phyloP scores from a whole-genome alignment of 805 yeast genomes.

The Saturnispora halmiae region DNA sequence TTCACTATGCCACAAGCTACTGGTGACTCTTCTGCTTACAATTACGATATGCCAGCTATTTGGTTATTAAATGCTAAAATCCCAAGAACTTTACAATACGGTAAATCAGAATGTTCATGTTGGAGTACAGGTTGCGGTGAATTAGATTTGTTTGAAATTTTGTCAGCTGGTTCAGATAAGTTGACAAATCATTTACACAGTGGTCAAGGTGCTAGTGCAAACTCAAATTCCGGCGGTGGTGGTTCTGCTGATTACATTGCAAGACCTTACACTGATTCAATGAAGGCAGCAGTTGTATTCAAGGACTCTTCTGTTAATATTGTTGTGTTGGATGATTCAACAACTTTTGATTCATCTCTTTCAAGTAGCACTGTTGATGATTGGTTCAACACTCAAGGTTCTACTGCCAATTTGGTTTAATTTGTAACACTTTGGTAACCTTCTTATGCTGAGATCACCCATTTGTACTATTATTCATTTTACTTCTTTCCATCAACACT shows the following conservation, averaged over 20 bases:
- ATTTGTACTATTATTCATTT: neutral
- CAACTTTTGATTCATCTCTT: conserved; percentile 45
- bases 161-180: conserved; percentile 64
- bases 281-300: conserved; percentile 90
- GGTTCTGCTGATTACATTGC: conserved; percentile 82
- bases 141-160: conserved; percentile 86
- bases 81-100: conserved; percentile 93
- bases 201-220: conserved; percentile 60
- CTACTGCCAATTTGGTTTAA: conserved; percentile 29
- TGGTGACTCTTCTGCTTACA: conserved; percentile 31
- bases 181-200: conserved; percentile 77
- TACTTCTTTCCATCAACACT: neutral
- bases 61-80: conserved; percentile 68
- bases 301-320: conserved; percentile 47
- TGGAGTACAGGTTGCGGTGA: conserved; percentile 98
- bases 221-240: conserved; percentile 48
- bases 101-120: conserved; percentile 79
- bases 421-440: neutral
- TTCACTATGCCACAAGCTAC: conserved; percentile 77
- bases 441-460: no score
- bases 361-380: conserved; percentile 43
- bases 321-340: conserved; percentile 46
- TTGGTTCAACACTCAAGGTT: conserved; percentile 52
- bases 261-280: conserved; percentile 70
- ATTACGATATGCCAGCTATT: conserved; percentile 84